These are phyloP conservation scores for Colletotrichum higginsianum DNA, from an alignment of 2,329 filamentous ascomycete genomes.

Conservation along the genomic window DNA sequence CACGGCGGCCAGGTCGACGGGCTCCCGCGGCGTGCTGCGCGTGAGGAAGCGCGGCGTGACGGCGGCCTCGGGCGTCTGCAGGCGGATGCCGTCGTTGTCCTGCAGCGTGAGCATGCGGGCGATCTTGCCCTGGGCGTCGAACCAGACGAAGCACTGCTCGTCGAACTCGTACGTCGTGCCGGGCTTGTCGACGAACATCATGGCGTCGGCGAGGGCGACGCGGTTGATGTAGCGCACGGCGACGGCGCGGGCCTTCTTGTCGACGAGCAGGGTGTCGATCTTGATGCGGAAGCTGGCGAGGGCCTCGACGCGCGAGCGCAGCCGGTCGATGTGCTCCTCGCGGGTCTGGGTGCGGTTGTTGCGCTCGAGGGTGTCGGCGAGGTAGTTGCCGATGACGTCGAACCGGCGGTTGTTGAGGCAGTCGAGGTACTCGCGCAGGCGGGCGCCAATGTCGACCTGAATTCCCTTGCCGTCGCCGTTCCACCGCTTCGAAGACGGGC, in stretches of 20 bases:
- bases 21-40: constrained; percentile 16
- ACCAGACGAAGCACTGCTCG: constrained; percentile 41
- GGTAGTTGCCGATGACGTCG: constrained; percentile 34
- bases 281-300: constrained; percentile 31
- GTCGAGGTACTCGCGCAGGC: constrained; percentile 39
- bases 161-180: constrained; percentile 33
- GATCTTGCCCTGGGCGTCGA: constrained; percentile 36
- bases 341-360: constrained; percentile 34
- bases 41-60: constrained; percentile 33
- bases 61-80: constrained; percentile 20
- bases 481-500: constrained; percentile 10
- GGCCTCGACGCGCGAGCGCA: constrained; percentile 17
- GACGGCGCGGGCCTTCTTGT: constrained; percentile 29
- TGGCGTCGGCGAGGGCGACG: constrained; percentile 19
- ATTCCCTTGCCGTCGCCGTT: constrained; percentile 38
- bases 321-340: constrained; percentile 34
- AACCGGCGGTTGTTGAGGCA: constrained; percentile 36
- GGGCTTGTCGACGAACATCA: not conserved
- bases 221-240: constrained; percentile 36
- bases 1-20: constrained; percentile 12
- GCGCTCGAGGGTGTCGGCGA: constrained; percentile 30
- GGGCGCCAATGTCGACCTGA: constrained; percentile 36
- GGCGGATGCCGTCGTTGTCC: constrained; percentile 38
- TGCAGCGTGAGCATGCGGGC: constrained; percentile 36
- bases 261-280: constrained; percentile 36